Evolutionary conservation across 805 yeast species (phyloP).

Genomic region (Limtongia smithiae): DNA sequence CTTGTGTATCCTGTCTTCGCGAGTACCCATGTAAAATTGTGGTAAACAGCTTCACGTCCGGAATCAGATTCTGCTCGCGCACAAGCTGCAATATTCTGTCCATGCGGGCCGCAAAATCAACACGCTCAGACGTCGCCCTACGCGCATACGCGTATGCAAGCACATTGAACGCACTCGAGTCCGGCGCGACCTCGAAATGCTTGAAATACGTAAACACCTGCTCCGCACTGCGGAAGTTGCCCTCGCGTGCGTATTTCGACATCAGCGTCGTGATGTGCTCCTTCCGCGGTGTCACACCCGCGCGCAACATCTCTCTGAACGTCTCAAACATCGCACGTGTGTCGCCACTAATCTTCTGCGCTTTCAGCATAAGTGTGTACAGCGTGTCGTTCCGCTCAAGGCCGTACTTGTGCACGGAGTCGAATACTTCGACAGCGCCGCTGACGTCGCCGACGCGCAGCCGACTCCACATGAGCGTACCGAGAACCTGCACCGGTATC

Average conservation of each 20-base stretch:
- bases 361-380: constrained; percentile 20
- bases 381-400: constrained; percentile 12
- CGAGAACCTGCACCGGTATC: constrained; percentile 2
- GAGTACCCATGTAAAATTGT: constrained; percentile 19
- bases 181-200: constrained; percentile 7
- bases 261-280: constrained; percentile 23
- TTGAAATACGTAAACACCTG: constrained; percentile 9
- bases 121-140: not conserved
- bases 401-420: constrained; percentile 2
- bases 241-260: constrained; percentile 16
- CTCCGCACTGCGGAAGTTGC: constrained; percentile 12
- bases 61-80: constrained; percentile 3
- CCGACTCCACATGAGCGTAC: constrained; percentile 17
- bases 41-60: constrained; percentile 17
- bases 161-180: constrained; percentile 11
- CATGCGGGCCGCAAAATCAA: not conserved
- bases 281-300: constrained; percentile 7
- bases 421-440: constrained; percentile 18
- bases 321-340: constrained; percentile 13
- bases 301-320: constrained; percentile 10
- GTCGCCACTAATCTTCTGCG: constrained; percentile 9
- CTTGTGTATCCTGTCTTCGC: constrained; percentile 5
- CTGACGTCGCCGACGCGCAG: constrained; percentile 14
- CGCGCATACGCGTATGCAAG: constrained; percentile 14
- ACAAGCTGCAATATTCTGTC: not conserved